Percentiles rank a stretch among this genome's conserved stretches.
Evolutionary conservation across 2,329 filamentous ascomycete species (phyloP).

Genomic region (Paradendryphiella salina): DNA sequence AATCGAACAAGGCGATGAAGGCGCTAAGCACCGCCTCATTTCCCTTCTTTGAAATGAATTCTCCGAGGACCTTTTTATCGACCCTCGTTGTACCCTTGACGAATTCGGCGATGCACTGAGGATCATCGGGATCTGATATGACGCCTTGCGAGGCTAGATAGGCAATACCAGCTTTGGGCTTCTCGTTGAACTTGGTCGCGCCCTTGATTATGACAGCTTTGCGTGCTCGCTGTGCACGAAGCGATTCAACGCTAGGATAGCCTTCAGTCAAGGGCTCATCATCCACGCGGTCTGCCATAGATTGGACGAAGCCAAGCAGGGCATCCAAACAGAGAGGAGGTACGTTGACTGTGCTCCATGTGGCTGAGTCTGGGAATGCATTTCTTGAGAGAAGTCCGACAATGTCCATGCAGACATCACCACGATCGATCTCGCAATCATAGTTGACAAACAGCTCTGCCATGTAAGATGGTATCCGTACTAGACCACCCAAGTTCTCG

Average conservation of each 20-base stretch:
- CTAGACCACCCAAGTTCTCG: conserved; percentile 88
- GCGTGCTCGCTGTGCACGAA: conserved; percentile 73
- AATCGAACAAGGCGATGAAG: conserved; percentile 87
- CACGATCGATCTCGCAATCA: conserved; percentile 89
- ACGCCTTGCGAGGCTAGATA: conserved; percentile 85
- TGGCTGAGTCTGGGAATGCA: conserved; percentile 93
- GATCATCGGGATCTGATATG: conserved; percentile 74
- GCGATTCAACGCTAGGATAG: conserved; percentile 64
- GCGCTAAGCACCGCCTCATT: conserved; percentile 84
- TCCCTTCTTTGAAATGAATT: conserved; percentile 87
- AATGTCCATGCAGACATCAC: conserved; percentile 93
- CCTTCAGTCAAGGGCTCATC: conserved; percentile 66
- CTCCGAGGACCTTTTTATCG: conserved; percentile 87
- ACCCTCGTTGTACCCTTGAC: conserved; percentile 83
- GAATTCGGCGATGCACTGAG: conserved; percentile 80
- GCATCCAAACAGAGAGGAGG: conserved; percentile 93
- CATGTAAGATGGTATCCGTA: conserved; percentile 92
- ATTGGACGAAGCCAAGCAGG: conserved; percentile 86
- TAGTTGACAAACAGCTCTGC: conserved; percentile 97
- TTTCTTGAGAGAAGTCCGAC: conserved; percentile 90
- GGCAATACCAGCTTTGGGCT: conserved; percentile 82
- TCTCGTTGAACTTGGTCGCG: conserved; percentile 91
- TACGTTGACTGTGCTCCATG: conserved; percentile 98
- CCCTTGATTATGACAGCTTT: conserved; percentile 91
- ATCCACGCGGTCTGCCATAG: conserved; percentile 82